These are phyloP conservation scores for Draba incana DNA, from an alignment of 345 rosid species.

Conservation along the genomic window DNA sequence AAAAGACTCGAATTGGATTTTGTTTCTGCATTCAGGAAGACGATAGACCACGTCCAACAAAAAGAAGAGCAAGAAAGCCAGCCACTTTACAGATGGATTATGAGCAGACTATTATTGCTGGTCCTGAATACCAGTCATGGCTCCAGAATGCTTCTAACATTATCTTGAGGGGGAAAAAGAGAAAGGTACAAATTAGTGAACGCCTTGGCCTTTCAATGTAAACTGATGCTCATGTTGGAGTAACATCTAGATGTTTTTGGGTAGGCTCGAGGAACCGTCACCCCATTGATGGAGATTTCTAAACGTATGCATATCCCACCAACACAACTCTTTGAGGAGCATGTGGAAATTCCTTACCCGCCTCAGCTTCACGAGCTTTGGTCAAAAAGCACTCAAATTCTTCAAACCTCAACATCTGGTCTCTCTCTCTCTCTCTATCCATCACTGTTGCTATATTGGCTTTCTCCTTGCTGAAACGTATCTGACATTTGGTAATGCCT, in stretches of 20 bases:
- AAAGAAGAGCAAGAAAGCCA: constrained; percentile 53
- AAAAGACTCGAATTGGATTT: constrained; percentile 11
- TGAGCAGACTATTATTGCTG: constrained; percentile 72
- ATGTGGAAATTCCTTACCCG: constrained; percentile 57
- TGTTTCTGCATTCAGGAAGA: constrained; percentile 53
- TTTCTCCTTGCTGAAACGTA: constrained; percentile 28
- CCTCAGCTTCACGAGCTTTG: constrained; percentile 67
- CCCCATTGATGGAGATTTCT: constrained; percentile 49
- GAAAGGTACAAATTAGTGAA: constrained; percentile 53
- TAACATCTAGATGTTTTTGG: constrained; percentile 20
- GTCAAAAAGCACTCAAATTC: constrained; percentile 58
- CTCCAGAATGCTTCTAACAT: constrained; percentile 66
- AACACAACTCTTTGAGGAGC: constrained; percentile 51
- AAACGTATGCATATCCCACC: constrained; percentile 76
- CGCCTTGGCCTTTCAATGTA: constrained; percentile 7
- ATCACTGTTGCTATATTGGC: constrained; percentile 14
- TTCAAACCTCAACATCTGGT: constrained; percentile 65
- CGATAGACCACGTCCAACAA: constrained; percentile 45
- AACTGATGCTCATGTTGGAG: constrained; percentile 21
- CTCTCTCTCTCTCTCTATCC: constrained; percentile 43
- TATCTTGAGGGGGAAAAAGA: constrained; percentile 57
- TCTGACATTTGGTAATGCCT: constrained; percentile 25
- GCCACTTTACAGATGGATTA: constrained; percentile 55
- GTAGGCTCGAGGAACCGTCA: constrained; percentile 47
- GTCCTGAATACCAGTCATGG: constrained; percentile 73